Evolutionary conservation across 306 rosid species (phyloP).

Genomic region (Astragalus glycyphyllos): DNA sequence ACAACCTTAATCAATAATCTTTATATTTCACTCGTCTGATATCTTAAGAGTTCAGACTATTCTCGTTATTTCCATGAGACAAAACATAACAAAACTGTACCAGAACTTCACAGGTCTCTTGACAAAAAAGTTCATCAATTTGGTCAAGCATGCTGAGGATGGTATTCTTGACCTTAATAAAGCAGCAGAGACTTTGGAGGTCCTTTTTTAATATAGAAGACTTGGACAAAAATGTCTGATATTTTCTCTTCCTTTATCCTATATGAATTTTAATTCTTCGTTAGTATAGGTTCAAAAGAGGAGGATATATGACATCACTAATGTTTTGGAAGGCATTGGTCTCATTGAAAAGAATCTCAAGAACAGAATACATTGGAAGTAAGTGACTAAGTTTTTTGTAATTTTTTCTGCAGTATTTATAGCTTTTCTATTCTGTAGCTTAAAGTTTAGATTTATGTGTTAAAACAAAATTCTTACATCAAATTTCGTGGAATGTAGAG

Average conservation of each 20-base stretch:
- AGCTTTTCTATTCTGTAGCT: constrained; percentile 32
- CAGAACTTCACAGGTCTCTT: constrained; percentile 74
- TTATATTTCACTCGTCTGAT: constrained; percentile 26
- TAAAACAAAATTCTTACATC: constrained; percentile 44
- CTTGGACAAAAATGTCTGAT: constrained; percentile 22
- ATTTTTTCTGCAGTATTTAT: constrained; percentile 26
- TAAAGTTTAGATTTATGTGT: constrained; percentile 33
- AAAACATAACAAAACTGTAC: constrained; percentile 48
- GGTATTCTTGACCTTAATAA: constrained; percentile 94
- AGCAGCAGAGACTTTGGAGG: constrained; percentile 97
- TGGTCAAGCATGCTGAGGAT: constrained; percentile 91
- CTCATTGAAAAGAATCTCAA: constrained; percentile 97
- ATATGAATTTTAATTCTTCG: constrained; percentile 42
- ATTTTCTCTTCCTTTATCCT: constrained; percentile 31
- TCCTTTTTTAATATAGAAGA: constrained; percentile 37
- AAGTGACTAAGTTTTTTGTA: constrained; percentile 47
- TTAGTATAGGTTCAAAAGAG: constrained; percentile 90
- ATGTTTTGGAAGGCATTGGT: constrained; percentile 98
- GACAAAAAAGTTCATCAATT: constrained; percentile 93
- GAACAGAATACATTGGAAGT: constrained; percentile 98
- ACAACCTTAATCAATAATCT: constrained; percentile 26
- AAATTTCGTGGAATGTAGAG: constrained; percentile 66
- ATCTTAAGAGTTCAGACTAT: constrained; percentile 11
- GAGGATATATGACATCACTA: constrained; percentile 97
- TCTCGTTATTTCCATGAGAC: constrained; percentile 34